Evolutionary conservation across 345 rosid genomes (phyloP), one percentile per base, ranked within the genome.

Genomic region (Gossypium raimondii): DNA sequence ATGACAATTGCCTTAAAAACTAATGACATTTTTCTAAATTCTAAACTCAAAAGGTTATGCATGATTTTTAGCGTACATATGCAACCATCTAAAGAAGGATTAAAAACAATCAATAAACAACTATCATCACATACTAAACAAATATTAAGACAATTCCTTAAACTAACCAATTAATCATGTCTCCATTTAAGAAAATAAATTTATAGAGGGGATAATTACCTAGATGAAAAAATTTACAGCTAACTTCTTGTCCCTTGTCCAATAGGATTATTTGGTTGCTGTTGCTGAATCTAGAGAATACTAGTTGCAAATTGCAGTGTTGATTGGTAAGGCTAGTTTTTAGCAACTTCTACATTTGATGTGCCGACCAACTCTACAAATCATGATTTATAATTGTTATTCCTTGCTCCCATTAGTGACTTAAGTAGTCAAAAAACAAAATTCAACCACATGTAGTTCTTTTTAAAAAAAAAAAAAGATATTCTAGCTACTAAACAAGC

Each of bases 251-350:
- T 58, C 75, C 86, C 83, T 80, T 47, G 81, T 59, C 84, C 89
- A 64, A 81, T 74, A 0, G 9, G 56, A 16, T 16, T 51, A 51
- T 51, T 51, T 51, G 52, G 16, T 17, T 51, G 18, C 18, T 51
- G 98, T 97, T 11, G 98, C 97, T 51, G 18, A 51, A 51, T n/a
- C 56, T 51, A 17, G 84, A 61, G 80, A 72, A 27, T 84, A 25
- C 58, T 84, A 83, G 93, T 69, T 84, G 89, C 77, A 84, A 94
- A 82, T 78, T 92, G 93, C 62, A 94, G 82, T 0, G 98, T 92
- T 72, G 95, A 94, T 75, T 94, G 97, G 79, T 94, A 94, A 20
- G 89, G 81, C 82, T 94, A 92, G 76, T 91, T 88, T 77, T 89
- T 92, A 80, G 89, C 97, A 24, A 71, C 85, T 78, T 92, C 97